Evolutionary conservation across 2,329 filamentous ascomycete species (phyloP).

Genomic region (Incumbomyces delicatus): DNA sequence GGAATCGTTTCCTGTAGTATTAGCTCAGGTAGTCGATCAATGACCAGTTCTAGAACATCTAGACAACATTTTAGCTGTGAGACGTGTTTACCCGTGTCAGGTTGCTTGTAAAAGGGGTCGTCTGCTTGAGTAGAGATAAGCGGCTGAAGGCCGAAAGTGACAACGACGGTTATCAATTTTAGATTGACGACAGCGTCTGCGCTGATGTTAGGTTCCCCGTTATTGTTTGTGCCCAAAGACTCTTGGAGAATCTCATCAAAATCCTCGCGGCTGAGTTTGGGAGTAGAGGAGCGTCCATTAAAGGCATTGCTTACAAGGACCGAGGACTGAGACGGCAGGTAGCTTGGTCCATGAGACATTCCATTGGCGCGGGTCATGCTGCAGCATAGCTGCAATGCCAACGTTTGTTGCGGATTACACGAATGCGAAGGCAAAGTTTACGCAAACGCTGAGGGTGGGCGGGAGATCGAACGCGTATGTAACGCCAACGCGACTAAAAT

Average conservation of each 20-base stretch:
- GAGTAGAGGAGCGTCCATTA: constrained; percentile 46
- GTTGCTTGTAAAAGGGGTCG: constrained; percentile 49
- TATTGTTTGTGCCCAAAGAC: constrained; percentile 41
- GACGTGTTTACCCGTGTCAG: constrained; percentile 33
- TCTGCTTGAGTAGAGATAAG: constrained; percentile 48
- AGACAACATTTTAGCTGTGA: constrained; percentile 54
- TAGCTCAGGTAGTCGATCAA: constrained; percentile 56
- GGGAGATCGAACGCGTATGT: no score
- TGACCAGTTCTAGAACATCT: constrained; percentile 63
- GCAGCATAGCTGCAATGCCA: neutral
- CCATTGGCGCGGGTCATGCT: constrained; percentile 12
- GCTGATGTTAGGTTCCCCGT: constrained; percentile 41
- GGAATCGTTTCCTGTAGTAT: neutral
- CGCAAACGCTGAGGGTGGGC: no score
- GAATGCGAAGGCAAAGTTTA: no score
- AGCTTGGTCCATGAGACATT: constrained; percentile 3
- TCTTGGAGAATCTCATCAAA: constrained; percentile 66
- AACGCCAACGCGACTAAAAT: neutral
- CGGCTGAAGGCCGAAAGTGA: constrained; percentile 59
- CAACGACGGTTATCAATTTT: constrained; percentile 75
- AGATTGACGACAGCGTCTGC: constrained; percentile 69
- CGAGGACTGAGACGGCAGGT: constrained; percentile 52
- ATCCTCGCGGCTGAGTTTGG: constrained; percentile 59
- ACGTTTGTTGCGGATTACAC: no score
- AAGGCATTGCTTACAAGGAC: constrained; percentile 83